Percentiles rank a stretch among this genome's conserved stretches.
Conservation (phyloP, 192 early-diverging fungal species). For the Mortierella claussenii region DNA sequence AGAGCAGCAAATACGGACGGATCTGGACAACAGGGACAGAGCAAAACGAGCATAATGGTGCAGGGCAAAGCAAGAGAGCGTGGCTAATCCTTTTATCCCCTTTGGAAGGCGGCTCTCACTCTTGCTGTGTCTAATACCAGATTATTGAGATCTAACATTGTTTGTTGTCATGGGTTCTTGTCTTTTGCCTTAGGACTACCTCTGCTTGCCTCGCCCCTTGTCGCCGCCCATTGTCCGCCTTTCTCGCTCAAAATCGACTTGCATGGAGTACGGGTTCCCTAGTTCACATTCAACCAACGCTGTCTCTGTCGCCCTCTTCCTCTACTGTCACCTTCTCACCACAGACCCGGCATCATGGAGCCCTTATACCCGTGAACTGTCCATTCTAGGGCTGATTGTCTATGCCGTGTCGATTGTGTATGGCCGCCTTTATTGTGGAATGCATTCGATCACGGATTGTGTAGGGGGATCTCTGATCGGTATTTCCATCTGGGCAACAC, state of each 20-base stretch:
- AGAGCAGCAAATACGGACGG: too few relatives aligned
- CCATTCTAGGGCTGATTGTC: slow-evolving; percentile 49
- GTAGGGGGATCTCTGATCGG: slow-evolving; percentile 77
- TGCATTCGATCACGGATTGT: slow-evolving; percentile 80
- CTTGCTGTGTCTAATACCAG: too few relatives aligned
- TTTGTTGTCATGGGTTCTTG: too few relatives aligned
- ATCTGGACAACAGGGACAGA: too few relatives aligned
- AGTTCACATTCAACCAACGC: slow-evolving; percentile 91
- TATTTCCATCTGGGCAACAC: slow-evolving; percentile 61
- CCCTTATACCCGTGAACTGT: slow-evolving; percentile 52
- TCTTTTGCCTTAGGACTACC: slow-evolving; percentile 85
- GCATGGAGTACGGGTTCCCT: slow-evolving; percentile 92
- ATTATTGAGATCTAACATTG: too few relatives aligned
- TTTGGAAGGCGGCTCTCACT: too few relatives aligned
- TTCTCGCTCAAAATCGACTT: slow-evolving; percentile 71
- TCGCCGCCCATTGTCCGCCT: slow-evolving; percentile 81
- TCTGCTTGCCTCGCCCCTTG: slow-evolving; percentile 86
- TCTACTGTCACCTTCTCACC: slow-evolving; percentile 58
- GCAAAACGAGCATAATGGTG: too few relatives aligned
- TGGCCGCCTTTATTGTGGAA: slow-evolving; percentile 87
- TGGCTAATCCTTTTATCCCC: too few relatives aligned
- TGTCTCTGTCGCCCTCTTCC: slow-evolving; percentile 73
- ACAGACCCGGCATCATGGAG: slow-evolving; percentile 54
- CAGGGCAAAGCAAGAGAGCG: too few relatives aligned
- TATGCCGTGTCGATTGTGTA: slow-evolving; percentile 73